Base-by-base conservation (phyloP, 2,329 filamentous ascomycete species). In the Aspergillus jensenii region DNA sequence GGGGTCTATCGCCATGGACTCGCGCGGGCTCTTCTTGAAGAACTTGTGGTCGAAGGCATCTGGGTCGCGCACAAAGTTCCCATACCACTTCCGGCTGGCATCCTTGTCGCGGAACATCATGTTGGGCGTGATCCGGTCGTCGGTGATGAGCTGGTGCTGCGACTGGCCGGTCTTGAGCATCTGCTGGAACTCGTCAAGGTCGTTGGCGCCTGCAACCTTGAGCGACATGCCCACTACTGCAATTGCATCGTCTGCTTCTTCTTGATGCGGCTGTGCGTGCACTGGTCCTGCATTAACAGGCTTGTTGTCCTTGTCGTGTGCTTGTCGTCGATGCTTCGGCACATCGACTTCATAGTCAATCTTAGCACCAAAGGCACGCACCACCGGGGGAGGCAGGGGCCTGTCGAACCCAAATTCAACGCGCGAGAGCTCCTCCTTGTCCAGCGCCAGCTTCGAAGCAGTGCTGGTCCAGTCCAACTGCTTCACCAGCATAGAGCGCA, bases 141-240 rank as follows among this genome's bases (percentile, higher is more conserved):
- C 11, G 9, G 67, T 53, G 4, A 74, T 58, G 23, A 64, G 63
- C 7, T 50, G 37, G 59, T 76, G 72, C 51, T 76, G 71, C 3
- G 71, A 73, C 54, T 67, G 17, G 7, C 67, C 72, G 2, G 51
- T 49, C 2, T 52, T 46, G 7, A 76, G 54, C 25, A 78, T 52
- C 0, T 71, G 48, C 64, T 61, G 69, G 59, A 75, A 76, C 41
- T 74, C 71, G 3, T 71, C 67, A 0, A 73, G 43, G 44, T 71
- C 65, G 9, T 76, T 67, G 3, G 73, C 75, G 0, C 73, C 73
- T 0, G 76, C 66, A 0, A 70, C 62, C 35, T 73, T 68, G 47
- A 61, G 53, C 0, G 74, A 64, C 73, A 78, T 74, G 3, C 76
- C 75, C 2, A 78, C 61, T 0, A 78, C 64, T 3, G 75, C 76